Base-by-base conservation (phyloP, 225 moss, liverwort and hornwort species). In the Pseudisothecium myosuroides region DNA sequence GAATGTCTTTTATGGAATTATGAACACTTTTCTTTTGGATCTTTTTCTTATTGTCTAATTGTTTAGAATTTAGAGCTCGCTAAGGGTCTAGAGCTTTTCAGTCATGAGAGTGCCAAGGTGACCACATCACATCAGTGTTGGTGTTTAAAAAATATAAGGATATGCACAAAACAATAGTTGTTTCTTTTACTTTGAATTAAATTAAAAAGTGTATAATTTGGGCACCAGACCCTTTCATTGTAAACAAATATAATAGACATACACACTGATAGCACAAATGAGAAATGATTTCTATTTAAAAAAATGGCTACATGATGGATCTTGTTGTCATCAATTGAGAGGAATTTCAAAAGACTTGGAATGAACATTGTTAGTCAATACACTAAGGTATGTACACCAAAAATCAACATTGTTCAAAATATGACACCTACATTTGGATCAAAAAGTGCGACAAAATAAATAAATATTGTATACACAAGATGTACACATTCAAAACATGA, bases 11-110 rank as follows among this genome's bases (percentile, higher is more conserved):
- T 6, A 4, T 6, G 2, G 1, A 47, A 2, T 74, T 47, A 47
- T 18, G 47, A 10, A 0, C 29, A 29, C 17, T 29, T 45, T 28
- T 41, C 14, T 45, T 45, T 28, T 0, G 3, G 17, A 5, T 0
- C 2, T 73, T 45, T 17, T 45, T 28, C 17, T 29, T 29, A 10
- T 72, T 43, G 27, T 5, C 4, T 72, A 10, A 43, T 71, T 41
- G 15, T 41, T 41, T 41, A 72, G 2, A 72, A 45, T 72, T 71
- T 72, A 1, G 10, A 45, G 43, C 43, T 45, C 45, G 3, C 5
- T 0, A 43, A 5, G 24, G 71, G 26, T 41, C 11, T 12, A n/a
- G 7, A 22, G 67, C 22, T 12, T 36, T 68, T 22, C 1, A 12
- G 7, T 43, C 9, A 43, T 72, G 26, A 72, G 9, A 43, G 3